Conservation (phyloP, 805 yeast species). For the Yarrowia porcina region DNA sequence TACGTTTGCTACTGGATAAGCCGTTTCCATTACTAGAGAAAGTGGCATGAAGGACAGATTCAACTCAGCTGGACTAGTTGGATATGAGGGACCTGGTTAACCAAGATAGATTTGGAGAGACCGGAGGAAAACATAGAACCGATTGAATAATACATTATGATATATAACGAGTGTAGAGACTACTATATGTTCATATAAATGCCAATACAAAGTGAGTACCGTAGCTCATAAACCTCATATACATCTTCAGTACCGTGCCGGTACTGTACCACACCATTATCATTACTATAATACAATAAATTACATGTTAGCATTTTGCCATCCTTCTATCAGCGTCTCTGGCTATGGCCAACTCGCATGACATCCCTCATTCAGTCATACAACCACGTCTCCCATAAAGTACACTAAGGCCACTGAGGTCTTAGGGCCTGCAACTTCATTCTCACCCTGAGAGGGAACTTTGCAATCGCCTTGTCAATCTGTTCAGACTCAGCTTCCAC, state of each 20-base stretch:
- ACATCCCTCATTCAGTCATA: background rate
- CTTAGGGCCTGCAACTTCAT: slow-evolving; percentile 19
- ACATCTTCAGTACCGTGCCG: too few relatives aligned
- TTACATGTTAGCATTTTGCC: slow-evolving; percentile 24
- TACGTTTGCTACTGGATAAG: background rate
- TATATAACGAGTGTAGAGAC: too few relatives aligned
- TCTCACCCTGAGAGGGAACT: slow-evolving; percentile 6
- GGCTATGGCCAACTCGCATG: background rate
- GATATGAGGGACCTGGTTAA: too few relatives aligned
- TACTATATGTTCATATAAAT: background rate
- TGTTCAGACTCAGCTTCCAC: slow-evolving; percentile 13
- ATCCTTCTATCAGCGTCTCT: background rate
- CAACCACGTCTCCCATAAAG: background rate
- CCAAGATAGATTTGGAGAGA: too few relatives aligned
- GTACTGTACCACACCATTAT: too few relatives aligned
- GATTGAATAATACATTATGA: too few relatives aligned
- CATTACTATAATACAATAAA: slow-evolving; percentile 25
- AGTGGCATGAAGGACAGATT: too few relatives aligned
- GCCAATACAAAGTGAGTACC: too few relatives aligned
- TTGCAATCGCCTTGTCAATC: slow-evolving; percentile 10
- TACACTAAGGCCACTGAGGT: slow-evolving; percentile 11
- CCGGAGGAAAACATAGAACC: too few relatives aligned
- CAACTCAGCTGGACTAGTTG: too few relatives aligned
- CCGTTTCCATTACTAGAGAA: background rate
- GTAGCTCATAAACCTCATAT: too few relatives aligned